Base-by-base conservation (phyloP, 139 green algal species). In the Astrephomene gubernaculifera region DNA sequence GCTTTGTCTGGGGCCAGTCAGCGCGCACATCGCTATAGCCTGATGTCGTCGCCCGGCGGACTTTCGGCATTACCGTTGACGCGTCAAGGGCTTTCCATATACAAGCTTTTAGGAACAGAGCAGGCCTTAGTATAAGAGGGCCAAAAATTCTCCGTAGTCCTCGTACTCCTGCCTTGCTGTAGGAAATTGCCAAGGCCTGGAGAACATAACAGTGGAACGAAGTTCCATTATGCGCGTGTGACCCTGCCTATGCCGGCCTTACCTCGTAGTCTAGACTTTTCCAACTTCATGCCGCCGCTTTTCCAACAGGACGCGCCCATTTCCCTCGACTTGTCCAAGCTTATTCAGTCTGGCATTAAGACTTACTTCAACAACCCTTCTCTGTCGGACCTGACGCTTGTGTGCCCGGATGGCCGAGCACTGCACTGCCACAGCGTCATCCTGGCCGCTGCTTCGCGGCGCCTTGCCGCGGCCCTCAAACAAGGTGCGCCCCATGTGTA, bases 371-470 rank as follows among this genome's bases (percentile, higher is more conserved):
- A 86, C 69, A 86, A 86, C 25, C 65, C 79, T 0, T 45, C 49
- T 4, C 35, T 86, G 25, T 79, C 65, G 2, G 79, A 86, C 79
- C 31, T 86, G 0, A 78, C 67, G 33, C 65, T 86, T 31, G 65
- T 86, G 0, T 86, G 79, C 6, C 79, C 79, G 0, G 79, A 86
- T 69, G 79, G 79, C 3, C 64, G 79, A 1, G 10, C 44, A 1
- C 29, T 86, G 24, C 65, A 86, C 22, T 86, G 79, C 65, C 79
- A 86, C 14, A 54, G n/a, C 14, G 33, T 86, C 27, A 86, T 86
- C 27, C 35, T 86, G 25, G 79, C 79, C 17, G 65, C 79, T 17
- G 79, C 79, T 0, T 79, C 65, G 1, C 43, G 49, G 4, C 79
- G 79, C 2, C 57, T 86, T 12, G 79, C 79, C 1, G 35, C 45